These are phyloP conservation scores for Parmelia sp. DNA, from an alignment of 495 filamentous ascomycete species.

Conservation along the genomic window DNA sequence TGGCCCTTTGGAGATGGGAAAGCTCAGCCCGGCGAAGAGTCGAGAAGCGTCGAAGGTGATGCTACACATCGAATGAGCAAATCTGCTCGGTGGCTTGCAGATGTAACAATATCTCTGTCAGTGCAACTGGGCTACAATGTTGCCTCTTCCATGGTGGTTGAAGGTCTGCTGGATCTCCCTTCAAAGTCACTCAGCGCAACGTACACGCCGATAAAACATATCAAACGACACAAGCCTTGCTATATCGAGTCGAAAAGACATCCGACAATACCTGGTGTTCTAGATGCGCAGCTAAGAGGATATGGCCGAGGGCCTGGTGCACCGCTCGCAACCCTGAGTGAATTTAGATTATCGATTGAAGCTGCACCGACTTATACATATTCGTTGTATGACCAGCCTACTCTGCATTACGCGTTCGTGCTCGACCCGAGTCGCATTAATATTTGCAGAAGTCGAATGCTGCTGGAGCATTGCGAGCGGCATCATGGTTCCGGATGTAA, in stretches of 20 bases:
- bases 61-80: background rate
- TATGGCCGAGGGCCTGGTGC: background rate
- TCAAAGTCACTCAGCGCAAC: background rate
- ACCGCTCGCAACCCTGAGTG: background rate
- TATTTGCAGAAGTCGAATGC: constrained; percentile 1
- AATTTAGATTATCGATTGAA: background rate
- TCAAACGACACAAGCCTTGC: background rate
- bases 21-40: background rate
- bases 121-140: background rate
- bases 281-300: background rate
- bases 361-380: background rate
- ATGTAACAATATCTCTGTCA: background rate
- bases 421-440: background rate
- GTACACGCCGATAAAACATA: background rate
- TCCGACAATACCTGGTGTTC: background rate
- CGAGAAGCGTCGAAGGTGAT: background rate
- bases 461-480: constrained; percentile 1
- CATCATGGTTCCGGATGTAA: background rate
- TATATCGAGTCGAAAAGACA: background rate
- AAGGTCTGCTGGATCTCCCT: background rate
- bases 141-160: background rate
- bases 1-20: background rate
- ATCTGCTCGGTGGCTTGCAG: background rate
- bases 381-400: background rate
- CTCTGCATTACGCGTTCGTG: background rate